These are phyloP conservation scores for Chytriomyces sp. DNA, from an alignment of 192 early-diverging fungal species.

Conservation along the genomic window DNA sequence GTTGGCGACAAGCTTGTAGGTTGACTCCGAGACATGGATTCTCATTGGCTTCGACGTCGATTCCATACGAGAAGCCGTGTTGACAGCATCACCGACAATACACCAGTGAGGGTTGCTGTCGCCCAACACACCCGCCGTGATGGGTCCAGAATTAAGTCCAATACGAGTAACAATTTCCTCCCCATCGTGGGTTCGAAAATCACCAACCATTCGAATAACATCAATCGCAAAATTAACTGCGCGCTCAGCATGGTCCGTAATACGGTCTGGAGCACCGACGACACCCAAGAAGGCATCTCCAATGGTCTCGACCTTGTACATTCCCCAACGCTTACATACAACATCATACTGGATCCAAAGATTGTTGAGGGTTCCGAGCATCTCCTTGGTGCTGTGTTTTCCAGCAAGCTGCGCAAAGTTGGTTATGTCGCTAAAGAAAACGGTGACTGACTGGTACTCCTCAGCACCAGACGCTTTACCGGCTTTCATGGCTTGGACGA, in stretches of 20 bases:
- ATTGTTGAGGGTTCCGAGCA: conserved; percentile 41
- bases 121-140: conserved; percentile 49
- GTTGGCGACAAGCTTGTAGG: conserved; percentile 31
- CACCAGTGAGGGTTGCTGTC: conserved; percentile 47
- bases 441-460: conserved; percentile 43
- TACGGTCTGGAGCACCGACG: conserved; percentile 27
- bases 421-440: conserved; percentile 50
- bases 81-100: conserved; percentile 50
- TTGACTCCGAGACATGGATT: conserved; percentile 47
- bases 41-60: conserved; percentile 43
- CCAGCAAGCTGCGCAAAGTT: conserved; percentile 42
- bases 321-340: conserved; percentile 41
- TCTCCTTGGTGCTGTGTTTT: conserved; percentile 35
- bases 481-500: conserved; percentile 41
- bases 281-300: conserved; percentile 38
- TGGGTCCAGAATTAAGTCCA: conserved; percentile 48
- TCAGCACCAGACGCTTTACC: conserved; percentile 40
- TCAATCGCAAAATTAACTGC: conserved; percentile 37
- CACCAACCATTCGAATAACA: conserved; percentile 35
- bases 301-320: conserved; percentile 56
- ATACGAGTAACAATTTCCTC: conserved; percentile 42
- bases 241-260: conserved; percentile 31
- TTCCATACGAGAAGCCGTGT: conserved; percentile 51
- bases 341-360: conserved; percentile 39
- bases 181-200: conserved; percentile 38